Percentiles rank a stretch among this genome's conserved stretches.
Evolutionary conservation across 176 grass and related monocot species (phyloP).

Genomic region (Calamus simplicifolius): DNA sequence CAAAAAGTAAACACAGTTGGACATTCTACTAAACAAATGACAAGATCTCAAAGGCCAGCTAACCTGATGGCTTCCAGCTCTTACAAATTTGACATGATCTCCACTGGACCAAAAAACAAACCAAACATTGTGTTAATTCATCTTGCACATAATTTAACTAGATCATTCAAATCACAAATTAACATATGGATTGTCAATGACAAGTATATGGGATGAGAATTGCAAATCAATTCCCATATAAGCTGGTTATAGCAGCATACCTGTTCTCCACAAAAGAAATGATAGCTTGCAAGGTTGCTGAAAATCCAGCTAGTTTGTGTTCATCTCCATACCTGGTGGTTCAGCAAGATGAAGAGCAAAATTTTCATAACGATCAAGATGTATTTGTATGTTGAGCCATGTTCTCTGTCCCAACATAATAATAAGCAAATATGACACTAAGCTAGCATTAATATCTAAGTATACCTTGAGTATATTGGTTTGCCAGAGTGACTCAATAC

Average conservation of each 20-base stretch:
- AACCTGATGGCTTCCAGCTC: constrained; percentile 91
- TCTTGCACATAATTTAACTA: too few relatives aligned
- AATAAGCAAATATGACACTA: too few relatives aligned
- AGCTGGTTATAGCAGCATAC: constrained; percentile 12
- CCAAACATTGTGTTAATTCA: not conserved
- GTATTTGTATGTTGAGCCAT: too few relatives aligned
- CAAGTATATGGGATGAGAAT: not conserved
- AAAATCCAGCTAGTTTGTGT: constrained; percentile 95
- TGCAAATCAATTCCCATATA: not conserved
- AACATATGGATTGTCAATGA: not conserved
- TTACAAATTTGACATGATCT: constrained; percentile 88
- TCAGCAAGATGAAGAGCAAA: not conserved
- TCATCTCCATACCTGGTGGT: constrained; percentile 87
- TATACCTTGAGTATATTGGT: constrained; percentile 91
- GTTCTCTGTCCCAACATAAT: too few relatives aligned
- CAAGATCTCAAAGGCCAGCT: not conserved
- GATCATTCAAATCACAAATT: not conserved
- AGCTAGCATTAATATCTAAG: not conserved
- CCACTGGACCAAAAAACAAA: constrained; percentile 38
- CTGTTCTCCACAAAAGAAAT: constrained; percentile 98
- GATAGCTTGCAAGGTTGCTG: constrained; percentile 92
- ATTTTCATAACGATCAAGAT: too few relatives aligned
- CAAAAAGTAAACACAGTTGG: too few relatives aligned
- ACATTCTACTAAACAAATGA: not conserved
- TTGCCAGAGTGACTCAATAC: constrained; percentile 91